Conservation (phyloP, 371 early-diverging fungal species). For the Amoeboaphelidium protococcarum region DNA sequence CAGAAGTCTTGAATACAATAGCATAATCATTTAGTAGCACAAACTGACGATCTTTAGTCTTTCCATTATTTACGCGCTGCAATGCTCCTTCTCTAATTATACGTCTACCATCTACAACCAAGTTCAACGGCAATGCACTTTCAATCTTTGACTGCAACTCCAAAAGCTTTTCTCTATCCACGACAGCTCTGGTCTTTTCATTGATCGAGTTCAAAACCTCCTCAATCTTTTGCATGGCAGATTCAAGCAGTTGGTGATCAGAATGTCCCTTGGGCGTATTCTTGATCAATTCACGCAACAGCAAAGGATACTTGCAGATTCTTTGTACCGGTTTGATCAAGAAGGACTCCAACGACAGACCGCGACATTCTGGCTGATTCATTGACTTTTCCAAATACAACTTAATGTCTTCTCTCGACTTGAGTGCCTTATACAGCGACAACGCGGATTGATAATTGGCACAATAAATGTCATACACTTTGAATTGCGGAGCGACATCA, state of each 20-base stretch:
- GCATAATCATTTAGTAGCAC: slow-evolving; percentile 13
- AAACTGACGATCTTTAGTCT: slow-evolving; percentile 14
- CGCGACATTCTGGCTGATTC: slow-evolving; percentile 14
- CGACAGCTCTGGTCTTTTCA: slow-evolving; percentile 17
- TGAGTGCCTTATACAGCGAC: slow-evolving; percentile 13
- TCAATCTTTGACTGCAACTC: slow-evolving; percentile 14
- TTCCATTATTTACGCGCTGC: slow-evolving; percentile 6
- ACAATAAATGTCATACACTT: slow-evolving; percentile 17
- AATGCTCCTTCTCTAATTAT: slow-evolving; percentile 14
- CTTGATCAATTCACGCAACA: slow-evolving; percentile 14
- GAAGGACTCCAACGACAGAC: slow-evolving; percentile 20
- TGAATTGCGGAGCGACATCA: slow-evolving; percentile 7
- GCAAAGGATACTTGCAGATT: slow-evolving; percentile 23
- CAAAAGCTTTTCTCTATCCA: slow-evolving; percentile 12
- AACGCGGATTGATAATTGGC: slow-evolving; percentile 20
- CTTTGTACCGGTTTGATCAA: slow-evolving; percentile 25
- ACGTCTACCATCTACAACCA: slow-evolving; percentile 9
- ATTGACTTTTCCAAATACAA: slow-evolving; percentile 8
- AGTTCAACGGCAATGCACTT: slow-evolving; percentile 8
- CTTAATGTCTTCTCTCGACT: slow-evolving; percentile 11
- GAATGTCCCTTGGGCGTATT: slow-evolving; percentile 12
- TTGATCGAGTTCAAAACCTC: slow-evolving; percentile 18
- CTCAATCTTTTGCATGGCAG: slow-evolving; percentile 15
- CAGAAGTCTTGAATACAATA: slow-evolving; percentile 11
- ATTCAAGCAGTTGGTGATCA: slow-evolving; percentile 10